Evolutionary conservation across 768 basidiomycete genomes (phyloP).

Genomic region (Suillus plorans): DNA sequence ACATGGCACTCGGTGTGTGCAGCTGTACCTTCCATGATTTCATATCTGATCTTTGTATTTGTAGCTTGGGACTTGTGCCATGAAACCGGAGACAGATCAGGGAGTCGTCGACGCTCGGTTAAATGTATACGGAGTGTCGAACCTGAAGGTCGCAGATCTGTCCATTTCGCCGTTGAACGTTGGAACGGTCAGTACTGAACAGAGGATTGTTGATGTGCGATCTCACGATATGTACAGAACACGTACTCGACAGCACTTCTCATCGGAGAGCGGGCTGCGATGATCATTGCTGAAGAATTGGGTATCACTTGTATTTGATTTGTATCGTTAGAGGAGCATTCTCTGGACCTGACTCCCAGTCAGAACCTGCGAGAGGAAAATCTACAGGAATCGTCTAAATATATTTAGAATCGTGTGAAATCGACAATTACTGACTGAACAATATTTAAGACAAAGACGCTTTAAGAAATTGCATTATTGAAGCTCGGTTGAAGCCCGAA

Average conservation of each 20-base stretch:
- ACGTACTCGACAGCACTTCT: conserved; percentile 23
- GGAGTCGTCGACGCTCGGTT: conserved; percentile 65
- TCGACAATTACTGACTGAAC: too few species aligned
- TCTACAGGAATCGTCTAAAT: too few species aligned
- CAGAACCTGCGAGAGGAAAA: too few species aligned
- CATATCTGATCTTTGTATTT: background rate
- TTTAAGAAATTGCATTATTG: too few species aligned
- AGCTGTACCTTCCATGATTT: background rate
- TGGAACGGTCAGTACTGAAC: conserved; percentile 23
- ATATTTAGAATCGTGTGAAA: too few species aligned
- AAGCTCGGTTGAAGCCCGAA: too few species aligned
- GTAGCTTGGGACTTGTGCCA: conserved; percentile 65
- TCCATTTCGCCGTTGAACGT: conserved; percentile 42
- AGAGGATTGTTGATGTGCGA: background rate
- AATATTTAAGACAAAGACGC: too few species aligned
- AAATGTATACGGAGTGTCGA: conserved; percentile 59
- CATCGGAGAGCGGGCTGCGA: conserved; percentile 27
- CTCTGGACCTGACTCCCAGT: too few species aligned
- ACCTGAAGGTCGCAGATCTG: conserved; percentile 60
- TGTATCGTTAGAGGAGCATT: too few species aligned
- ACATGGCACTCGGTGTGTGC: conserved; percentile 33
- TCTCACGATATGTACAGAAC: conserved; percentile 12
- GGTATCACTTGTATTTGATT: conserved; percentile 15
- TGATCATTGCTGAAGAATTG: conserved; percentile 21
- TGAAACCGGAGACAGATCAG: conserved; percentile 58